These are phyloP conservation scores for Meyerozyma guilliermondii DNA, from an alignment of 1,139 yeast species.

Conservation along the genomic window DNA sequence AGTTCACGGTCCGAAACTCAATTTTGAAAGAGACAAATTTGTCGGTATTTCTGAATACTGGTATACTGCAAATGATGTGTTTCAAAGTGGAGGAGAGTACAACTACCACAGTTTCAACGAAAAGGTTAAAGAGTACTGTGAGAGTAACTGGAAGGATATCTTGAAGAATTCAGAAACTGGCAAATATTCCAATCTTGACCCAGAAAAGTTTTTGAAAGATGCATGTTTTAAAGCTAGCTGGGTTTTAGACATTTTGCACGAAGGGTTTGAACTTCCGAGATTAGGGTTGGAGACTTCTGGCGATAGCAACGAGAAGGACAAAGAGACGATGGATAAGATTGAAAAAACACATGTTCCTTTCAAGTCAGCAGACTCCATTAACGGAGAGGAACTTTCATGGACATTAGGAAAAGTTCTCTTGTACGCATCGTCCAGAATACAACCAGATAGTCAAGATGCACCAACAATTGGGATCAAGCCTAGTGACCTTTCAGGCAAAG, in stretches of 20 bases:
- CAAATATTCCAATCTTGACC: conserved; percentile 43
- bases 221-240: conserved; percentile 83
- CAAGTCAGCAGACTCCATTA: conserved; percentile 54
- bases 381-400: conserved; percentile 64
- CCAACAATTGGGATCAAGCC: conserved; percentile 49
- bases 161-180: conserved; percentile 47
- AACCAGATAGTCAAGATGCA: conserved; percentile 16
- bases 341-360: conserved; percentile 47
- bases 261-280: conserved; percentile 72
- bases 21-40: conserved; percentile 66
- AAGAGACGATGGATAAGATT: conserved; percentile 18
- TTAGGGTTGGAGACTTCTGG: conserved; percentile 44
- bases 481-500: conserved; percentile 40
- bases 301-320: conserved; percentile 13
- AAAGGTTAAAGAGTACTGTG: conserved; percentile 61
- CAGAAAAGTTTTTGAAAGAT: conserved; percentile 45
- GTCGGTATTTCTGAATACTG: conserved; percentile 80
- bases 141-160: conserved; percentile 55
- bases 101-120: conserved; percentile 57
- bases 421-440: conserved; percentile 53
- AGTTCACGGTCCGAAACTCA: conserved; percentile 70
- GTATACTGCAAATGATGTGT: conserved; percentile 81
- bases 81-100: conserved; percentile 73
- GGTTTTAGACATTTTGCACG: conserved; percentile 73
- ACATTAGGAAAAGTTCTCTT: conserved; percentile 58